phyloP scores from a whole-genome alignment of 805 yeast genomes.

The Nakazawaea populi region DNA sequence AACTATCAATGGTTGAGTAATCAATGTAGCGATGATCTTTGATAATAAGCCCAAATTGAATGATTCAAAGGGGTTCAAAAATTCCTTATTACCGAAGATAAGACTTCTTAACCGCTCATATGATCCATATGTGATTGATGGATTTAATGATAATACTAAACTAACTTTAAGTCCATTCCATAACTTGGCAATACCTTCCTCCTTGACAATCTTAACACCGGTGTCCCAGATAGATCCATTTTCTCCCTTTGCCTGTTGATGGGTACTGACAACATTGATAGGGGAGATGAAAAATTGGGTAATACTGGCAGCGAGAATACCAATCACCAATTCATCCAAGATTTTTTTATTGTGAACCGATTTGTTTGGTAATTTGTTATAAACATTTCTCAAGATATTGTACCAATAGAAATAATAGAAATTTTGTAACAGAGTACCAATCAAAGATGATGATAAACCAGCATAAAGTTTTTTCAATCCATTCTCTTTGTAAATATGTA shows the following conservation, averaged over 20 bases:
- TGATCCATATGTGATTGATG: slow-evolving; percentile 82
- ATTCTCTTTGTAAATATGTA: slow-evolving; percentile 47
- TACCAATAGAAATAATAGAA: slow-evolving; percentile 89
- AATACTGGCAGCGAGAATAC: slow-evolving; percentile 77
- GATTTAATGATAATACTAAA: slow-evolving; percentile 71
- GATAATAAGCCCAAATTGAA: slow-evolving; percentile 75
- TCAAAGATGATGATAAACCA: slow-evolving; percentile 61
- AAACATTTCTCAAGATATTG: slow-evolving; percentile 57
- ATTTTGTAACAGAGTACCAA: slow-evolving; percentile 71
- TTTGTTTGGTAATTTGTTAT: slow-evolving; percentile 26
- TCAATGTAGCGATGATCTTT: slow-evolving; percentile 71
- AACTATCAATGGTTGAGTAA: slow-evolving; percentile 81
- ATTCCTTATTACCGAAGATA: slow-evolving; percentile 33
- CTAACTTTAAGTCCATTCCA: slow-evolving; percentile 86
- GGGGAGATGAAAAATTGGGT: slow-evolving; percentile 80
- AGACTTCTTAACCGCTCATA: slow-evolving; percentile 60
- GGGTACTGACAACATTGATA: slow-evolving; percentile 65
- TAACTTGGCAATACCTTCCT: slow-evolving; percentile 65
- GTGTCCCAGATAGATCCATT: slow-evolving; percentile 28
- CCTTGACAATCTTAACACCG: slow-evolving; percentile 45
- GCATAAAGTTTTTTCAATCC: slow-evolving; percentile 69
- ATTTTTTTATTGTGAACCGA: slow-evolving; percentile 1
- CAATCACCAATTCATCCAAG: slow-evolving; percentile 58
- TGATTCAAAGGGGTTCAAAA: slow-evolving; percentile 56
- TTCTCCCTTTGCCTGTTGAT: slow-evolving; percentile 39